Evolutionary conservation across 768 basidiomycete genomes (phyloP), one percentile per base, ranked within the genome.

Genomic region (Suillus spraguei): DNA sequence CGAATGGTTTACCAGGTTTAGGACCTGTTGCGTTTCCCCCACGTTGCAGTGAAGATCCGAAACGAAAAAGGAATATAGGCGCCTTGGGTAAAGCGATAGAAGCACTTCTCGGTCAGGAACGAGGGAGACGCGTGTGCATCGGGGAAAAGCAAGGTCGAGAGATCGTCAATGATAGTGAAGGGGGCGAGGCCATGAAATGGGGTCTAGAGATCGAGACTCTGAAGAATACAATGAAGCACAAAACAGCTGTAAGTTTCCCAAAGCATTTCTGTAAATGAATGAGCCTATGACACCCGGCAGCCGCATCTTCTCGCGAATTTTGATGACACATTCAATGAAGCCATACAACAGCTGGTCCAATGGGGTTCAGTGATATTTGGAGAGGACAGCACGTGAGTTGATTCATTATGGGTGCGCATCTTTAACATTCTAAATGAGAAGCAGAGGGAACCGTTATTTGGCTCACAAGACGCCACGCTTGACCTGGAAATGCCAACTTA

Each of bases 21-120:
- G 91, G 92, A n/a, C 85, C 89, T 64, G 82, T 94, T 46, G 91
- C 87, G 24, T 80, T 95, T 59, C 86, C 92, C 32, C 90, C 90
- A 46, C 81, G 84, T 53, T 95, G 93, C 71, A 78, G 87, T 56
- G 89, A 90, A 77, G 92, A 95, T 76, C 90, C 90, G 60, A 85
- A 79, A 70, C 80, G 92, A 71, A 92, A 88, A 76, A 77, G 81
- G 60, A 82, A 88, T 67, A 91, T 95, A 53, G 91, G 91, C 41
- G 82, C 78, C 24, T 77, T 95, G 61, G 94, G 91, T 1, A 91
- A 87, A 69, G 84, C 84, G 11, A 83, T 94, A 59, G 90, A 92
- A 73, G 77, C 80, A 35, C 74, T 83, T 54, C 80, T 92, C 63
- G 85, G 85, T 13, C 80, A 83, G 69, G 86, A 87, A 74, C 80